Evolutionary conservation across 371 early-diverging fungal genomes (phyloP), one percentile per base, ranked within the genome.

Genomic region (Mycotypha africana): DNA sequence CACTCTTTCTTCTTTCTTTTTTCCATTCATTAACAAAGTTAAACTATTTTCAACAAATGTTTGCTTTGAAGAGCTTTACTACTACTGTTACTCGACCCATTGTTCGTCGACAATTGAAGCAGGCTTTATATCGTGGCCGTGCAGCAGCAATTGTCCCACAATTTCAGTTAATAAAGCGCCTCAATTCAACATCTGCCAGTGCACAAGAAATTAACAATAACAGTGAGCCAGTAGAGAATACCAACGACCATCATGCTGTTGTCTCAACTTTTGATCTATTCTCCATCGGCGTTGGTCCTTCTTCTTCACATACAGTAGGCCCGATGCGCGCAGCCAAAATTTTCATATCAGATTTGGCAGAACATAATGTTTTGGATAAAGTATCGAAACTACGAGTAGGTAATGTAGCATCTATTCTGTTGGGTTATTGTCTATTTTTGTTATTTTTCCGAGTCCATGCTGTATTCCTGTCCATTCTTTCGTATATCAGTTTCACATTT

Each of bases 261-360:
- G 91, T 94, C 5, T 90, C 91, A 32, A 88, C 91, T 7, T 96
- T 96, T 74, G 95, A 96, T 74, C 58, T 96, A 51, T 96, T 93
- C 59, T 91, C 92, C 17, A 93, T 96, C 42, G 95, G 97, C 25
- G 88, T 96, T 15, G 97, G 97, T 0, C 97, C 97, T 2, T 90
- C 91, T 16, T 90, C 91, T 59, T 86, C 89, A 37, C 89, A 89
- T 56, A 91, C 91, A 0, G 94, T 94, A 14, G 97, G 97, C 14
- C 97, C 97, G 4, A 94, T 96, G 94, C 82, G 97, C 25, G 95
- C 97, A 12, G 93, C 93, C 19, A 91, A 89, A 64, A 92, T 92
- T 47, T 96, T 96, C 69, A 78, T 93, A 30, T 79, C 81, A 48
- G 93, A 95, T 51, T 60, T 95, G 36, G 76, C 73, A 70, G 73